Evolutionary conservation across 257 asterid species (phyloP), one percentile per base, ranked within the genome.

Genomic region (Galeopsis tetrahit): DNA sequence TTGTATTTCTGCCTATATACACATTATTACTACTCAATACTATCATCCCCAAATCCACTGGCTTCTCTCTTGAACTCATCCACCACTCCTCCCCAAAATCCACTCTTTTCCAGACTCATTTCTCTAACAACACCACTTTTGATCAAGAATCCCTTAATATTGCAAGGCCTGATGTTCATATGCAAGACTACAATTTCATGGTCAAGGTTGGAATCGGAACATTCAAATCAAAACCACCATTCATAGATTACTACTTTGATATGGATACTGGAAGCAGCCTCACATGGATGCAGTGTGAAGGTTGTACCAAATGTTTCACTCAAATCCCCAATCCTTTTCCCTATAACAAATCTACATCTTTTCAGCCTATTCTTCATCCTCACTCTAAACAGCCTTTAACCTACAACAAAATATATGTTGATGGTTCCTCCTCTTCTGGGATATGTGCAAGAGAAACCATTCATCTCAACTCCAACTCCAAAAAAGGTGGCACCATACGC

Each of bases 281-380:
- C 17, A 69, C 59, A 49, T 72, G 77, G 70, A 48, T 63, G 48
- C 77, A 72, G 10, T 62, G 77, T 36, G 64, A 49, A 61, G 77
- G 77, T 1, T 62, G 77, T n/a, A 17, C 43, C 0, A 51, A 11
- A 28, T 72, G 77, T 13, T 72, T 72, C 11, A 51, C 31, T 0
- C 77, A 72, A 51, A 63, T 2, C 5, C 70, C 55, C n/a, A 31
- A 7, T 6, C 77, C 77, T 15, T 72, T 72, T 32, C 70, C 77
- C 21, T 40, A 17, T 4, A 36, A 38, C 48, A 49, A 39, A 1
- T 72, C 77, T 39, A 1, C 77, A 8, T 52, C 70, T 31, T 65
- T 73, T 39, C 66, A 31, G 39, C 53, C 39, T 10, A 17, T 46
- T 14, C n/a, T 46, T 10, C 34, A 28, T 5, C 8, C n/a, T 9